Evolutionary conservation across 495 filamentous ascomycete species (phyloP), one percentile per base, ranked within the genome.

Genomic region (Glutinoglossum americanum): DNA sequence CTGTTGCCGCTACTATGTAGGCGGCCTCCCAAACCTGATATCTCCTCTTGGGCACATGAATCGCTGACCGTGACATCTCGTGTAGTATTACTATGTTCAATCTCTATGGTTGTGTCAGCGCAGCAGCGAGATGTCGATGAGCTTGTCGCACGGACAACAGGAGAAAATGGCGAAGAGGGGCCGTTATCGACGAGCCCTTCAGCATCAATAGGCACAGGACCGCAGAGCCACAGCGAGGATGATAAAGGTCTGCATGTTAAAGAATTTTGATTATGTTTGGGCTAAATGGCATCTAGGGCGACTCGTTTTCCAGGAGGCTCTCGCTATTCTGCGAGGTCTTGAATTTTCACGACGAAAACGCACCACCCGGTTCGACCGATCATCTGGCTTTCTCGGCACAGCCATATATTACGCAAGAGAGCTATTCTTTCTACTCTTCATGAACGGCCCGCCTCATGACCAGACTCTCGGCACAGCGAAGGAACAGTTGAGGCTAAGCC

Each of bases 371-470:
- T 45, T 47, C 28, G 61, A 30, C 61, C 57, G 13, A 3, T 51
- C 45, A 19, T 35, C 30, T 25, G 37, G 39, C 27, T 47, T 64
- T 45, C 25, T 45, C 56, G 21, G 62, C 7, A 63, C 64, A 3
- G 62, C 63, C 25, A 62, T 61, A 41, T 72, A 73, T 60, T 72
- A 72, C 60, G 69, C 69, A 58, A 70, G 70, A 62, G 64, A 72
- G 57, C 53, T 69, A 17, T 73, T 73, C 63, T 62, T 67, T 25
- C 60, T 73, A 17, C 64, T 73, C 0, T 73, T 73, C 65, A 71
- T 73, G 69, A 71, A 69, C 57, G 60, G 61, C 2, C 69, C 71
- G 3, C 63, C 65, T 1, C 64, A 1, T 57, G 32, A 56, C 64
- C 13, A 65, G 62, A 23, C 58, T 62, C 54, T n/a, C 11, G 33